Base-by-base conservation (phyloP, 2,329 filamentous ascomycete genomes). In the Penicillium sp. region DNA sequence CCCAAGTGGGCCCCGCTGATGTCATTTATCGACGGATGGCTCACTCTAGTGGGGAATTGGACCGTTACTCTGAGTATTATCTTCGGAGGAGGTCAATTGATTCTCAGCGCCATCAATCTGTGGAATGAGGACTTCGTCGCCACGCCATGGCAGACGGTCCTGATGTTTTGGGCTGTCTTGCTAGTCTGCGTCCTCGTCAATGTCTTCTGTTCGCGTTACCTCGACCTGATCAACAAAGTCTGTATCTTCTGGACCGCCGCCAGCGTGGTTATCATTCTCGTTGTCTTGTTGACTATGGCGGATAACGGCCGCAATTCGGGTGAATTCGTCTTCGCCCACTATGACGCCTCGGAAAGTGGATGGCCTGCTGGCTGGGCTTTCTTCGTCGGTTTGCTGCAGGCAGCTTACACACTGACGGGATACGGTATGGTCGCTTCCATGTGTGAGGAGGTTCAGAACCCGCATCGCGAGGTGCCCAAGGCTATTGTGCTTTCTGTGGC, bases 11-110 rank as follows among this genome's bases (percentile, higher is more conserved):
- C 86, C 4, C 86, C 86, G 2, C 79, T 89, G 51, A 84, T 87
- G 46, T 85, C 81, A 9, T 90, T 86, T 78, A 83, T 89, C 26
- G 87, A 86, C 5, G 87, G 87, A 14, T 90, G 88, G 87, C 69
- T 89, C 52, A 89, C 86, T 0, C 77, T 90, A 0, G 86, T 90
- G 2, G 88, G 88, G 0, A 90, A 90, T 69, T 90, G 87, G 87
- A 89, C 87, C 0, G 81, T 85, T 26, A 84, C 82, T 0, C 72
- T 85, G 18, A 82, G 79, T 37, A 89, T 90, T 73, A 89, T 88
- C 68, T 90, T 90, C 67, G 83, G 81, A 6, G 90, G 89, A 3
- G 88, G 86, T 0, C 83, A 91, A 61, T 82, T 88, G 23, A 85
- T 88, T 54, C 77, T 89, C 20, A 84, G 81, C 48, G 86, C 86